Evolutionary conservation across 2,329 filamentous ascomycete genomes (phyloP).

Genomic region (Plenodomus biglobosus): DNA sequence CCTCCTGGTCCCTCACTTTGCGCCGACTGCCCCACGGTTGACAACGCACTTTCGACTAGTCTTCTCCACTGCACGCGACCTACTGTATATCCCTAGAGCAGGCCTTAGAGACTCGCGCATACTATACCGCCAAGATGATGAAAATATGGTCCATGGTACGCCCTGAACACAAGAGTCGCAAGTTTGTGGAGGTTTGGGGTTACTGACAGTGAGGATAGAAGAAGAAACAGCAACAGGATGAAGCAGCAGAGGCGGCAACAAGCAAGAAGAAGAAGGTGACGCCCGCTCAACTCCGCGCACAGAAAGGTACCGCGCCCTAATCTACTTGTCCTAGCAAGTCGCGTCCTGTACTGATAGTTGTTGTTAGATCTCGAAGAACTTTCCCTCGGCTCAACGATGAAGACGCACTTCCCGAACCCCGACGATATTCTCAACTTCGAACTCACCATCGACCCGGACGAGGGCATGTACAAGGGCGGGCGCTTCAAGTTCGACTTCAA

Average conservation of each 20-base stretch:
- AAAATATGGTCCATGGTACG: conserved; percentile 99
- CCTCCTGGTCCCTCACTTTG: neutral
- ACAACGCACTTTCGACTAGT: neutral
- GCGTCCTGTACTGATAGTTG: neutral
- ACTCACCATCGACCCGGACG: conserved; percentile 80
- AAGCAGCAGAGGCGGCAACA: conserved; percentile 75
- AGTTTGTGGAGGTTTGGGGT: neutral
- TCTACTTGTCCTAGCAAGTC: neutral
- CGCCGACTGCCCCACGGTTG: conserved; percentile 19
- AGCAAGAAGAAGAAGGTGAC: conserved; percentile 99
- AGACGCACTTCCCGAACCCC: conserved; percentile 75
- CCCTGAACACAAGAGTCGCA: conserved; percentile 2
- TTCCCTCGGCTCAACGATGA: conserved; percentile 77
- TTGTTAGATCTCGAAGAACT: conserved; percentile 75
- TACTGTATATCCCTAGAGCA: neutral
- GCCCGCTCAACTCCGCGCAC: conserved; percentile 88
- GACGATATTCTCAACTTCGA: conserved; percentile 86
- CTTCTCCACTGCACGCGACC: conserved; percentile 20
- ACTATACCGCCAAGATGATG: conserved; percentile 69
- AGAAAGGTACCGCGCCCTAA: conserved; percentile 70
- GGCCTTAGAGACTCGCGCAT: neutral
- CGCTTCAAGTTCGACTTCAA: conserved; percentile 86
- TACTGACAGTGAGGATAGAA: conserved; percentile 60
- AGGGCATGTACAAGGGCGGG: conserved; percentile 85
- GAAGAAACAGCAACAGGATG: conserved; percentile 89